Evolutionary conservation across 306 rosid species (phyloP), one percentile per base, ranked within the genome.

Genomic region (Corylus americana): DNA sequence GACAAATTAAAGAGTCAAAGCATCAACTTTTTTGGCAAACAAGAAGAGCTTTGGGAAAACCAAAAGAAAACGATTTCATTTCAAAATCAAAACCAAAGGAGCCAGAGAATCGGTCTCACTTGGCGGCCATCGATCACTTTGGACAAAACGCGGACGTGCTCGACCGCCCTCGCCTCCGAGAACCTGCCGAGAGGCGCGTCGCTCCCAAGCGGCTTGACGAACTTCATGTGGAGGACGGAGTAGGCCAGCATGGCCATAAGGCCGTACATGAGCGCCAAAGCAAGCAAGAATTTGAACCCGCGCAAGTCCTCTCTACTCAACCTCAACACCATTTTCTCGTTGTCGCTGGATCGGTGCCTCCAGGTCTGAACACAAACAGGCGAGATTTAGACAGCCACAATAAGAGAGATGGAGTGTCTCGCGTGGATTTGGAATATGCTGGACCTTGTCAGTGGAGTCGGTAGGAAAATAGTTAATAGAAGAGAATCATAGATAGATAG

Each of bases 101-200:
- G 22, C 27, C 2, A 61, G 35, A 16, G n/a, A 67, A 22, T 16
- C 9, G 2, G 29, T 73, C 93, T 86, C 74, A 94, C 97, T 77
- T 96, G 99, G 79, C 98, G 98, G 67, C 97, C 96, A n/a, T 83
- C 88, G 90, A 96, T 96, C 82, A 93, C 96, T 50, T 96, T 76
- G 55, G 99, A 77, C 87, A 96, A 78, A 11, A 89, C 39, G 11
- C 97, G 93, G 14, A 96, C 86, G 22, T 96, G 99, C 47, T 91
- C 77, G 47, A 93, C 59, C 35, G 99, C 91, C 84, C 99, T 87
- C 35, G 84, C 98, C 84, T 93, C 99, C 1, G 99, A 96, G 84
- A 96, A 95, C 14, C 84, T 94, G 85, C 91, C 84, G 48, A 84
- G 89, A 35, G 99, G 99, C 22, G 98, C 99, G 54, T 93, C 88